These are phyloP conservation scores for Clarireedia sp. DNA, from an alignment of 2,329 filamentous ascomycete species.

Conservation along the genomic window DNA sequence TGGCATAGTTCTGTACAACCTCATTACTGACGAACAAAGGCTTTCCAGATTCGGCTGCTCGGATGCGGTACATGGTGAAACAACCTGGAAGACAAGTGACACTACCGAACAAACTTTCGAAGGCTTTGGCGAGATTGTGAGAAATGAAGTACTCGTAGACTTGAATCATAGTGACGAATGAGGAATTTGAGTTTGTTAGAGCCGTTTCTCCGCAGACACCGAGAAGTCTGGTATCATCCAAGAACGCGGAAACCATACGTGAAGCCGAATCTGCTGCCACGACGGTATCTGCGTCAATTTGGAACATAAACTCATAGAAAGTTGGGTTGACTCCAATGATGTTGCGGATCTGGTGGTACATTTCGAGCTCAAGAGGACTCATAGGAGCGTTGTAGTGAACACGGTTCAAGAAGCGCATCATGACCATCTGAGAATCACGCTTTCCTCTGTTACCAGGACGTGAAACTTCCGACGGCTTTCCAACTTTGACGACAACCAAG, in stretches of 20 bases:
- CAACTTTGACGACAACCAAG: slow-evolving; percentile 92
- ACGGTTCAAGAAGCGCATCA: slow-evolving; percentile 98
- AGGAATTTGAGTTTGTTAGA: slow-evolving; percentile 85
- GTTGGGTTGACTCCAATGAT: slow-evolving; percentile 98
- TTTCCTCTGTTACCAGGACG: slow-evolving; percentile 93
- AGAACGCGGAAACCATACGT: slow-evolving; percentile 83
- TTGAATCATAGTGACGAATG: slow-evolving; percentile 97
- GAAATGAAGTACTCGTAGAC: slow-evolving; percentile 99
- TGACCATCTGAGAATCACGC: slow-evolving; percentile 95
- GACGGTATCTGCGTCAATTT: slow-evolving; percentile 96
- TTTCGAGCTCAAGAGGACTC: slow-evolving; percentile 93
- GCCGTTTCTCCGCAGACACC: slow-evolving; percentile 92
- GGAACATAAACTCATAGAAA: slow-evolving; percentile 94
- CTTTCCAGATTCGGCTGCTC: slow-evolving; percentile 88
- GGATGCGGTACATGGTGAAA: slow-evolving; percentile 98
- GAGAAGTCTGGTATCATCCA: slow-evolving; percentile 88
- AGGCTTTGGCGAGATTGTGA: slow-evolving; percentile 92
- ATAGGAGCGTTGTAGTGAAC: slow-evolving; percentile 96
- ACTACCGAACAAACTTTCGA: slow-evolving; percentile 92
- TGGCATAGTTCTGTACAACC: slow-evolving; percentile 77
- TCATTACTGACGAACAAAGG: slow-evolving; percentile 93
- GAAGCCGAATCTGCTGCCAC: slow-evolving; percentile 84
- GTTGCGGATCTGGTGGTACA: slow-evolving; percentile 97
- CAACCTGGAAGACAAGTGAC: slow-evolving; percentile 97
- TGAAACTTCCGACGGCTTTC: slow-evolving; percentile 69